Evolutionary conservation across 106 monocot species (phyloP), one percentile per base, ranked within the genome.

Genomic region (Gastrodia elata): DNA sequence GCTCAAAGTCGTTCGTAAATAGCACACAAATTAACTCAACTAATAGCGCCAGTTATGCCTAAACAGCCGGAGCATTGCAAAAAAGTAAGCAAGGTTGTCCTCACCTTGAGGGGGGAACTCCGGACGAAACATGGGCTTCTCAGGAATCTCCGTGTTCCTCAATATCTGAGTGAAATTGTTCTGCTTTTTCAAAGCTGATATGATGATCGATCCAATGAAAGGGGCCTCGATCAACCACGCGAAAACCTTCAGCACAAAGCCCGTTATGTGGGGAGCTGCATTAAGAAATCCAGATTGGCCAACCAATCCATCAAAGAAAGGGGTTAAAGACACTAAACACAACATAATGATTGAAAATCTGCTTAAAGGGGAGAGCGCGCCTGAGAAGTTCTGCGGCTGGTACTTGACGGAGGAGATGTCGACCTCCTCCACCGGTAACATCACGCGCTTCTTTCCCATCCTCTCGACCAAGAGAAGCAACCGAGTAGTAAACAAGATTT

Each of bases 51-150:
- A 2, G 8, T 2, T 49, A 49, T 61, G 61, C 61, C 61, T 30
- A 61, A 61, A 10, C 27, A 61, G 25, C 27, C 8, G 1, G 59
- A 25, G 8, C 59, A 11, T 61, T 65, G 33, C 34, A 9, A 10
- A n/a, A n/a, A n/a, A n/a, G n/a, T n/a, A n/a, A n/a, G n/a, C n/a
- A n/a, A n/a, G n/a, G n/a, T n/a, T n/a, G n/a, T n/a, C 11, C 37
- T 25, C 75, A 93, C 93, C 98, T 87, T 91, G 93, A 14, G 83
- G 85, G 2, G 93, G 93, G 70, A 79, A 91, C 75, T 98, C 93
- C 0, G 93, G 93, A 4, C 81, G 84, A 71, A 86, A 93, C 98
- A 98, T 91, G 22, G 98, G 98, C 0, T 13, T 70, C 37, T 98
- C 98, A 5, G 98, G 93, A 48, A 98, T 98, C 72, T 84, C 74